A percentile compares a stretch with the other conserved stretches of the same genome.
These are phyloP conservation scores for Acacia crassicarpa DNA, from an alignment of 306 rosid species.

Conservation along the genomic window DNA sequence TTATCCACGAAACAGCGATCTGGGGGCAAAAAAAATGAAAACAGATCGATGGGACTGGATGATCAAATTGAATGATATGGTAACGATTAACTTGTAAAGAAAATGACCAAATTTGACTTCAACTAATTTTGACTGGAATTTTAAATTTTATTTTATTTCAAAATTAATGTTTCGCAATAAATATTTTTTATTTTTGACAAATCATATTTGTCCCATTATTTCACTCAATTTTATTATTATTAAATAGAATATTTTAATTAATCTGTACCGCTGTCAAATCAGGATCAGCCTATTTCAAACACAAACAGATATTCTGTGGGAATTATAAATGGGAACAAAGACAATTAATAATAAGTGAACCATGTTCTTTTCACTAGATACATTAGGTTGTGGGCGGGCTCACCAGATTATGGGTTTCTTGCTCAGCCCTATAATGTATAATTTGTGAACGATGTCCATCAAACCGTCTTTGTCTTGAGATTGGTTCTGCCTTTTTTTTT, in stretches of 20 bases:
- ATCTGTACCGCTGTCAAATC: neutral
- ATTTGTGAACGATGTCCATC: conserved; percentile 14
- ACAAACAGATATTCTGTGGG: neutral
- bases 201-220: neutral
- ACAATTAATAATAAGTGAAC: neutral
- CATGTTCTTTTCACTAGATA: neutral
- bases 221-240: neutral
- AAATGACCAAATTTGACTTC: neutral
- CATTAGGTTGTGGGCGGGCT: no score
- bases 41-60: neutral
- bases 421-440: no score
- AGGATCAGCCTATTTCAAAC: neutral
- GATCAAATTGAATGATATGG: neutral
- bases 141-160: neutral
- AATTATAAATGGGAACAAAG: neutral
- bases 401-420: no score
- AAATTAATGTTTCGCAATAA: neutral
- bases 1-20: neutral
- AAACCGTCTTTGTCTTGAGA: conserved; percentile 17
- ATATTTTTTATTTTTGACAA: neutral
- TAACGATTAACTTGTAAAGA: neutral
- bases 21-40: neutral
- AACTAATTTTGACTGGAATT: neutral
- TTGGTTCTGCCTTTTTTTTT: neutral
- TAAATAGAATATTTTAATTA: neutral